Evolutionary conservation across 2,329 filamentous ascomycete species (phyloP).

Genomic region (Alternaria brassicicola): DNA sequence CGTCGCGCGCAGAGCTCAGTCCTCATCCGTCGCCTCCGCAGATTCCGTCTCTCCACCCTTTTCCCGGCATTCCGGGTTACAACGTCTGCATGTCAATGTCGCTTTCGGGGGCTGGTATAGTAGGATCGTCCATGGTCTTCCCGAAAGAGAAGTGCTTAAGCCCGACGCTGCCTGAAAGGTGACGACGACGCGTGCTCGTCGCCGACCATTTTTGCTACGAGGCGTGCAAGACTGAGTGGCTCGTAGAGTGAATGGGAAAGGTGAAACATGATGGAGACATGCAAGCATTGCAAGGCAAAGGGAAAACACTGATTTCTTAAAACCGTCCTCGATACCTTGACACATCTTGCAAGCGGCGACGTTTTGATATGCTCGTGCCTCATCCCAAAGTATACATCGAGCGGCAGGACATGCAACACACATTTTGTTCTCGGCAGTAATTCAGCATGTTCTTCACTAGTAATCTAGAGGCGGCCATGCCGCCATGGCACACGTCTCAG

Average conservation of each 20-base stretch:
- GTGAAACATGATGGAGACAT: too few species aligned
- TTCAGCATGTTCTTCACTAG: too few species aligned
- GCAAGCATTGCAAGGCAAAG: too few species aligned
- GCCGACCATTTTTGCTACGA: background rate
- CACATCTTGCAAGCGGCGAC: too few species aligned
- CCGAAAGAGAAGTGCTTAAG: background rate
- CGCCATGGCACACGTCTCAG: too few species aligned
- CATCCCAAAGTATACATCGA: too few species aligned
- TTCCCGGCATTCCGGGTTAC: background rate
- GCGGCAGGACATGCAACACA: too few species aligned
- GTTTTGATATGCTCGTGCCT: too few species aligned
- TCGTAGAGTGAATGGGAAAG: background rate
- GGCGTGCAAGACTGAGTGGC: background rate
- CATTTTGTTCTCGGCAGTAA: too few species aligned
- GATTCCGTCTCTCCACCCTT: constrained; percentile 4
- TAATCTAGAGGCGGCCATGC: too few species aligned
- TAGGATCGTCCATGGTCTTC: background rate
- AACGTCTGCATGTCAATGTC: background rate
- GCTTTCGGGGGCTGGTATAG: background rate
- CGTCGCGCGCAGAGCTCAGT: background rate
- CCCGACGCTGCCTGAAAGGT: background rate
- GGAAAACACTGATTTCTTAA: too few species aligned
- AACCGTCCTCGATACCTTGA: too few species aligned
- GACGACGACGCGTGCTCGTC: background rate
- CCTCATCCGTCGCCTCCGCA: constrained; percentile 1